Percentiles rank a stretch among this genome's conserved stretches.
Evolutionary conservation across 2,329 filamentous ascomycete genomes (phyloP).

Genomic region (Alternaria rosae): DNA sequence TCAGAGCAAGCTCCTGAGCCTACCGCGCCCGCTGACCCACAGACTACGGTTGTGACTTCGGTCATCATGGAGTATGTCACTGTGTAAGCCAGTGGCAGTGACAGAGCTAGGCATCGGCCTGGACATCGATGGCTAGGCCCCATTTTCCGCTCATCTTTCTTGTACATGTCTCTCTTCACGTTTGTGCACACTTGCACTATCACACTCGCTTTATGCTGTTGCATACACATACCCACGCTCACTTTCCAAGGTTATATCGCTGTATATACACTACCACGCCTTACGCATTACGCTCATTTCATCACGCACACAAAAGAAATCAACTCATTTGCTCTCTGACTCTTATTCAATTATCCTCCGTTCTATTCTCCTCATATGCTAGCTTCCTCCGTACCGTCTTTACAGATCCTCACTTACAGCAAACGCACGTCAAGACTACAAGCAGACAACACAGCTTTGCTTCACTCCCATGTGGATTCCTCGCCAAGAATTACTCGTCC

Average conservation of each 20-base stretch:
- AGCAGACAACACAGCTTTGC: background rate
- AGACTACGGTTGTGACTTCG: conserved; percentile 24
- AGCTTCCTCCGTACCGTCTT: background rate
- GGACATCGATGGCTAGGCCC: background rate
- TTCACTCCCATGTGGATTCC: background rate
- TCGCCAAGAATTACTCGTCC: background rate
- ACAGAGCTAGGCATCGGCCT: background rate
- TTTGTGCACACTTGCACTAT: conserved; percentile 1
- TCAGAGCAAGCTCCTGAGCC: conserved; percentile 4
- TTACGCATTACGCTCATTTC: background rate
- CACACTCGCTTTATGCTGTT: background rate
- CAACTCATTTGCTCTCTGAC: background rate
- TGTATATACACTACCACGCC: background rate
- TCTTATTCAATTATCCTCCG: background rate
- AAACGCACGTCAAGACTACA: background rate
- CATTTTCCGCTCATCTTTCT: background rate
- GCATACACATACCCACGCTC: background rate
- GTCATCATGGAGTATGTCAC: conserved; percentile 27
- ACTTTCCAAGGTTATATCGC: background rate
- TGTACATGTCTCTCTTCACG: background rate
- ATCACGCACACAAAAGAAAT: background rate
- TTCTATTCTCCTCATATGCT: background rate
- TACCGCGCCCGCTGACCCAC: conserved; percentile 9
- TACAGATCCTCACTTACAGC: background rate
- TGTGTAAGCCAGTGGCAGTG: background rate